Evolutionary conservation across 2,329 filamentous ascomycete species (phyloP), one percentile per base, ranked within the genome.

Genomic region (Cucurbitaria berberidis): DNA sequence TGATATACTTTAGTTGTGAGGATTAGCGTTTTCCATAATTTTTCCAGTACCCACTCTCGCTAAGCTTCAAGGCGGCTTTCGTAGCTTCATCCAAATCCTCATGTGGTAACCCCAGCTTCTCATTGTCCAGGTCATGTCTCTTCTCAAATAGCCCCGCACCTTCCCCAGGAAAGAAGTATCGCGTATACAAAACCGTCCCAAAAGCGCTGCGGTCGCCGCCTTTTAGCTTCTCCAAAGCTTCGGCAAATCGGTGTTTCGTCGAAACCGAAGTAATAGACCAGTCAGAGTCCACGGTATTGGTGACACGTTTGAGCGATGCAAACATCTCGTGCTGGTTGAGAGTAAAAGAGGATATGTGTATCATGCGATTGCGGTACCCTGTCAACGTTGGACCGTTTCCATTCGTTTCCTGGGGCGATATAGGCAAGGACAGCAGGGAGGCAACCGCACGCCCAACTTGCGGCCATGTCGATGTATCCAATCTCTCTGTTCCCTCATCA

Each of bases 1-100:
- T 11, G 27, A 30, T 30, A 30, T 30, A 11, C 11, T 3, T 5
- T 9, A 6, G 5, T 11, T 11, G 10, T 11, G 10, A 13, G 3
- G 3, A 4, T 34, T 15, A 34, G 26, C 11, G 32, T n/a, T 21
- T 36, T 22, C 48, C 48, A 30, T 49, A 52, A 4, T 27, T 45
- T 3, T 27, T 38, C 52, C 55, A 58, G 9, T 50, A 61, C 1
- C 48, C 51, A 10, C 35, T 55, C 18, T 57, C 38, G 4, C 16
- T 38, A 36, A 60, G 34, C 11, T 57, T 36, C 13, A 42, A 10
- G 2, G 59, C 60, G 26, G 18, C 42, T 67, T 75, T 78, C 0
- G 82, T 89, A 21, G 75, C 74, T 54, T 82, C 80, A 60, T 89
- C 85, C 40, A 89, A 57, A 38, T 81, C 78, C 69, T 89, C 86